These are phyloP conservation scores for Zygosaccharomyces lentus DNA, from an alignment of 805 yeast species.

Conservation along the genomic window DNA sequence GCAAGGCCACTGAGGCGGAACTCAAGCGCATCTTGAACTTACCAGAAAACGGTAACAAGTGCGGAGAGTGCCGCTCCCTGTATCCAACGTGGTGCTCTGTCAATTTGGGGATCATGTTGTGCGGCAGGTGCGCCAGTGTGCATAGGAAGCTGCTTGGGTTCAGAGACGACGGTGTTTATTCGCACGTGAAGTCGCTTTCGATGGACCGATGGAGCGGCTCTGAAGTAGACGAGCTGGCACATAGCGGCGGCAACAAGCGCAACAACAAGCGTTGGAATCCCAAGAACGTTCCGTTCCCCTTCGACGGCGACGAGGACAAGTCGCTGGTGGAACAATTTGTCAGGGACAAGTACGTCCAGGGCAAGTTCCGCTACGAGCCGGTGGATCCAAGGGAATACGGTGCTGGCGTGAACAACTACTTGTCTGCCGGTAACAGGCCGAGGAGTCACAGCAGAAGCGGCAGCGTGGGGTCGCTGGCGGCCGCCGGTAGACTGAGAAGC, in stretches of 20 bases:
- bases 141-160: conserved; percentile 60
- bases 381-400: conserved; percentile 30
- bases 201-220: conserved; percentile 62
- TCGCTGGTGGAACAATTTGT: conserved; percentile 52
- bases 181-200: conserved; percentile 67
- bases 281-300: conserved; percentile 63
- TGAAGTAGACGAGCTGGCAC: conserved; percentile 45
- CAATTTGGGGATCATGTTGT: conserved; percentile 62
- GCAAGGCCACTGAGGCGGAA: conserved; percentile 38
- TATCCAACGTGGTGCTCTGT: conserved; percentile 50
- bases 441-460: conserved; percentile 17
- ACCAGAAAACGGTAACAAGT: conserved; percentile 57
- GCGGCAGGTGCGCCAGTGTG: conserved; percentile 80
- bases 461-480: conserved; percentile 6
- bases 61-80: conserved; percentile 72
- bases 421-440: conserved; percentile 14
- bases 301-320: conserved; percentile 66
- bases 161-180: conserved; percentile 41
- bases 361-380: conserved; percentile 43
- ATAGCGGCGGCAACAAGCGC: conserved; percentile 56
- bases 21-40: conserved; percentile 57
- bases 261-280: conserved; percentile 66
- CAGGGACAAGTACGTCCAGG: conserved; percentile 64
- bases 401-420: conserved; percentile 5
- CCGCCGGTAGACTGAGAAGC: conserved; percentile 5